Evolutionary conservation across 345 rosid species (phyloP).

Genomic region (Durio zibethinus): DNA sequence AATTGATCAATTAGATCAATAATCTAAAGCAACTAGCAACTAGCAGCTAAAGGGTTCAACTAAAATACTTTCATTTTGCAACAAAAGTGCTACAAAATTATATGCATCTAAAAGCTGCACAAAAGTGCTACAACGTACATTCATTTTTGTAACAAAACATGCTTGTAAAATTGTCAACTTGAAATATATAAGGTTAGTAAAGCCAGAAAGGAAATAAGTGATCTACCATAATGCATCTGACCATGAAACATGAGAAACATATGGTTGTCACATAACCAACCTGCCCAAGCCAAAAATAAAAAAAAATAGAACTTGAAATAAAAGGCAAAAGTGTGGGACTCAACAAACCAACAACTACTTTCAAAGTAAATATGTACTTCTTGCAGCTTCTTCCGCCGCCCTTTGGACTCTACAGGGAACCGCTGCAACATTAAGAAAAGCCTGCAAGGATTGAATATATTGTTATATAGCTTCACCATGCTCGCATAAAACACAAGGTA

Average conservation of each 20-base stretch:
- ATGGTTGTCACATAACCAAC: slow-evolving; percentile 95
- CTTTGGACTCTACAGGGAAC: slow-evolving; percentile 94
- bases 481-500: neutral
- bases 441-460: slow-evolving; percentile 41
- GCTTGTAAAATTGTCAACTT: neutral
- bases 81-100: neutral
- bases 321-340: neutral
- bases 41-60: slow-evolving; percentile 3
- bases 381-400: slow-evolving; percentile 84
- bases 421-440: slow-evolving; percentile 90
- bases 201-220: slow-evolving; percentile 1
- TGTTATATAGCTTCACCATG: neutral
- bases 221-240: slow-evolving; percentile 85
- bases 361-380: slow-evolving; percentile 49
- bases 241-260: slow-evolving; percentile 84
- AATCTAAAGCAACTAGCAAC: neutral
- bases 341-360: slow-evolving; percentile 3
- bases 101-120: neutral
- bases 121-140: no score
- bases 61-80: neutral
- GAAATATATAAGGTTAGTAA: neutral
- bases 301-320: neutral
- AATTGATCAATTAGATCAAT: slow-evolving; percentile 8
- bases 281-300: slow-evolving; percentile 40
- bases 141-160: neutral